These are phyloP conservation scores for Leptographium procerum DNA, from an alignment of 2,329 filamentous ascomycete genomes.

Conservation along the genomic window DNA sequence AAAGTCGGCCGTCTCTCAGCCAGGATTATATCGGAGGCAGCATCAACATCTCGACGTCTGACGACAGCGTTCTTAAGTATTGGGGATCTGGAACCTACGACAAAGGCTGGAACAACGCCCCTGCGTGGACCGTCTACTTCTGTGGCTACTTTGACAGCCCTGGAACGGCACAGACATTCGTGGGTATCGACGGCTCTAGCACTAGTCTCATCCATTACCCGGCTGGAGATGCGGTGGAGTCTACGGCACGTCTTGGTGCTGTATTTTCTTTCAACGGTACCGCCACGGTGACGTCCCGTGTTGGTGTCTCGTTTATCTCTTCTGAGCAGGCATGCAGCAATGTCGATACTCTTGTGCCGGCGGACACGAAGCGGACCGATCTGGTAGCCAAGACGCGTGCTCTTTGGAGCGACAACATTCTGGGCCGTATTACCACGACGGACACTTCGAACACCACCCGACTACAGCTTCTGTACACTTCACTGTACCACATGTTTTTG, in stretches of 20 bases:
- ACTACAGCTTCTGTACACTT: constrained; percentile 52
- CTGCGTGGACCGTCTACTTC: constrained; percentile 51
- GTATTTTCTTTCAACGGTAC: constrained; percentile 42
- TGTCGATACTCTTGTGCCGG: constrained; percentile 39
- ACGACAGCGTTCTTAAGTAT: constrained; percentile 32
- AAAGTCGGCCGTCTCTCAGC: constrained; percentile 46
- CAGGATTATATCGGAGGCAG: constrained; percentile 52
- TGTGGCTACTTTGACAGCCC: constrained; percentile 46
- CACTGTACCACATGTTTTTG: constrained; percentile 58
- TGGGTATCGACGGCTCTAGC: constrained; percentile 22
- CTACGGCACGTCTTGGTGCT: constrained; percentile 27
- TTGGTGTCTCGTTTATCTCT: constrained; percentile 61
- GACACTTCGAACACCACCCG: constrained; percentile 39
- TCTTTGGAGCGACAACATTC: constrained; percentile 49
- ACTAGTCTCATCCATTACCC: constrained; percentile 21
- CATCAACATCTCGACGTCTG: constrained; percentile 29
- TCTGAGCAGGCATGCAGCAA: constrained; percentile 41
- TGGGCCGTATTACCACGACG: constrained; percentile 45
- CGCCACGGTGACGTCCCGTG: constrained; percentile 39
- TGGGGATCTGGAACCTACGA: constrained; percentile 51
- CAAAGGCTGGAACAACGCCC: constrained; percentile 54
- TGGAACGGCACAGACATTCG: constrained; percentile 18
- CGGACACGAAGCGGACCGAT: constrained; percentile 26
- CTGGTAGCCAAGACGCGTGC: constrained; percentile 30
- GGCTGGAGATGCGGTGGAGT: constrained; percentile 17